These are phyloP conservation scores for Poteriospumella lacustris DNA, from an alignment of 108 stramenopile genomes.

Conservation along the genomic window DNA sequence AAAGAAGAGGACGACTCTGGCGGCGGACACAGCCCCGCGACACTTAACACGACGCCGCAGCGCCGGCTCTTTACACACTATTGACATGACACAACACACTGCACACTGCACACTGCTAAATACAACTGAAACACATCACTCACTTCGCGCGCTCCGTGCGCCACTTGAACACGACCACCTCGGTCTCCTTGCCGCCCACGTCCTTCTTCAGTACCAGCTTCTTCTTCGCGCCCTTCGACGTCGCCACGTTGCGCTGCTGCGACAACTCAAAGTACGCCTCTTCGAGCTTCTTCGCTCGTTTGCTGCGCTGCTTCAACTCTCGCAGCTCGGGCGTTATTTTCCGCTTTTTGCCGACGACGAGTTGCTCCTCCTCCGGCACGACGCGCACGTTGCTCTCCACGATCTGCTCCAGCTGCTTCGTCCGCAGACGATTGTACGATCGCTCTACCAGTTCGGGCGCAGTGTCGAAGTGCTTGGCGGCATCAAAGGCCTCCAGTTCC, in stretches of 20 bases:
- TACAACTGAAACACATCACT: no score
- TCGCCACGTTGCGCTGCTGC: conserved; percentile 59
- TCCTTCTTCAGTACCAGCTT: neutral
- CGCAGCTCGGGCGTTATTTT: no score
- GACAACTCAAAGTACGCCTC: conserved; percentile 67
- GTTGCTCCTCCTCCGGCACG: conserved; percentile 41
- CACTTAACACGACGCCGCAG: no score
- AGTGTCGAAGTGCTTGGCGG: conserved; percentile 72
- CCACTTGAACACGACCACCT: no score
- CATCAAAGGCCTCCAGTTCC: conserved; percentile 68
- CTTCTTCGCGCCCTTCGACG: neutral
- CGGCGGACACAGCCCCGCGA: no score
- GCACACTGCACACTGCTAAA: no score
- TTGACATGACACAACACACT: no score
- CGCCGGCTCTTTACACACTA: no score
- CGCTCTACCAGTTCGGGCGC: neutral
- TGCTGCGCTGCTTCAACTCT: conserved; percentile 72
- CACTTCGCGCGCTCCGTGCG: no score
- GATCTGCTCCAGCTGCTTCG: neutral
- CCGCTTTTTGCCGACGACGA: conserved; percentile 56
- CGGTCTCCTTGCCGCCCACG: no score
- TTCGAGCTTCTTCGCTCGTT: conserved; percentile 58
- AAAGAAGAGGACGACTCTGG: no score
- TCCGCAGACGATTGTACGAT: neutral
- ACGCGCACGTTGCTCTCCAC: conserved; percentile 12